phyloP scores from a whole-genome alignment of 2,329 filamentous ascomycete genomes.

The Myriosclerotinia duriaeana region DNA sequence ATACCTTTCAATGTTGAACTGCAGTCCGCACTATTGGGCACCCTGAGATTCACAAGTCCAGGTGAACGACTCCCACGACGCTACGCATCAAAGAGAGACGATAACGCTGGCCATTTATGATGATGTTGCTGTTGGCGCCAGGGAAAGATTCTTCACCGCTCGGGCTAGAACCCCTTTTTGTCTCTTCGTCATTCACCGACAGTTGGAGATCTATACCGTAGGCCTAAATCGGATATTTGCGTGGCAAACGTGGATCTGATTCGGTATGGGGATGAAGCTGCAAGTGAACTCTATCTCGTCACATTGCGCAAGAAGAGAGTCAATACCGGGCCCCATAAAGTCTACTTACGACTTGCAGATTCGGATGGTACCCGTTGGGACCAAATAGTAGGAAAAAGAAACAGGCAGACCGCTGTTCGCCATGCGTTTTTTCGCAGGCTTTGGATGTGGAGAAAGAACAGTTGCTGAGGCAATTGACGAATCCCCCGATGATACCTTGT shows the following conservation, averaged over 20 bases:
- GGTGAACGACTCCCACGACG: background rate
- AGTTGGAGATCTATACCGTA: slow-evolving; percentile 6
- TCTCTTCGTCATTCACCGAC: slow-evolving; percentile 22
- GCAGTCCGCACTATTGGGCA: background rate
- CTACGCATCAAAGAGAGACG: slow-evolving; percentile 2
- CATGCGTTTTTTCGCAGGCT: slow-evolving; percentile 18
- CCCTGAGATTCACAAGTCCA: background rate
- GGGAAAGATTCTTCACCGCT: slow-evolving; percentile 24
- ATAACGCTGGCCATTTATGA: slow-evolving; percentile 10
- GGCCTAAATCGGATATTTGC: slow-evolving; percentile 10
- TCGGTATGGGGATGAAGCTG: slow-evolving; percentile 19
- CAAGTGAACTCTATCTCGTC: slow-evolving; percentile 23
- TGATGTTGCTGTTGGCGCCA: slow-evolving; percentile 13
- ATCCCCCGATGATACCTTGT: background rate
- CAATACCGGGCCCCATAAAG: slow-evolving; percentile 16
- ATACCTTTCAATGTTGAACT: no score
- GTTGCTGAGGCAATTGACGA: slow-evolving; percentile 23
- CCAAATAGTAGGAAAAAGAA: slow-evolving; percentile 8
- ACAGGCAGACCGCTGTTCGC: slow-evolving; percentile 24
- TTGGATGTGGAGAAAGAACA: slow-evolving; percentile 3
- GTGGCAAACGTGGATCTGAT: slow-evolving; percentile 18
- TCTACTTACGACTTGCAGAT: slow-evolving; percentile 22
- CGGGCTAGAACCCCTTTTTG: slow-evolving; percentile 18
- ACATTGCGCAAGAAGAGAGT: slow-evolving; percentile 25
- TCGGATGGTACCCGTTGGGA: slow-evolving; percentile 21